Evolutionary conservation across 805 yeast species (phyloP), one percentile per base, ranked within the genome.

Genomic region (Kazachstania psychrophila): DNA sequence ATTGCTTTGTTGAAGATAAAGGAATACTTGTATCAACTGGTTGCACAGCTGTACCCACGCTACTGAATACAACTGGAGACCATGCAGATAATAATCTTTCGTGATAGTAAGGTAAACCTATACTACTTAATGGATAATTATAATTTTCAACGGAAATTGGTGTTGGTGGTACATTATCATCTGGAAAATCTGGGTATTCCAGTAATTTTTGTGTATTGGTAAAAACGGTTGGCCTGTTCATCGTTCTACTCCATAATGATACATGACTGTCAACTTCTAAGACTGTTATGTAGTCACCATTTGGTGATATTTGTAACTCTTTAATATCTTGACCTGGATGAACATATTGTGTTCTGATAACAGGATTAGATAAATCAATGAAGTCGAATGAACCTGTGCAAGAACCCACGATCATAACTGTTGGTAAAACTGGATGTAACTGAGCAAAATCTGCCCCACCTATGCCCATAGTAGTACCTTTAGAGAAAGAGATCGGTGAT

Each of bases 41-140:
- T 10, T 60, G 59, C 0, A 87, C 77, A 4, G 81, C 61, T 39
- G 75, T 73, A 1, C 94, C 85, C 3, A 64, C 54, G 44, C 74
- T 75, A 33, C 72, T 69, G 52, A 83, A 85, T 6, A 74, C 65
- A 42, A 69, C 56, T 28, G 79, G 52, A 0, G 89, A 81, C 86
- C 88, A 89, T 11, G 84, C 79, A 0, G 96, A 86, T 7, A 88
- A 64, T 13, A 92, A 67, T 37, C 71, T 71, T 28, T 80, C 83
- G 38, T 75, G 75, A 56, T 86, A 92, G 49, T 78, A 85, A 0
- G 98, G 97, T 73, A 92, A 63, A 8, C 96, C 96, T 2, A 92
- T 66, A 1, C 75, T 53, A 33, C 77, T 79, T 39, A 89, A 65
- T 0, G 96, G 87, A 11, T 66, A 61, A 3, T 55, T 44, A 6